Evolutionary conservation across 2,329 filamentous ascomycete genomes (phyloP).

Genomic region (Cladophialophora bantiana): DNA sequence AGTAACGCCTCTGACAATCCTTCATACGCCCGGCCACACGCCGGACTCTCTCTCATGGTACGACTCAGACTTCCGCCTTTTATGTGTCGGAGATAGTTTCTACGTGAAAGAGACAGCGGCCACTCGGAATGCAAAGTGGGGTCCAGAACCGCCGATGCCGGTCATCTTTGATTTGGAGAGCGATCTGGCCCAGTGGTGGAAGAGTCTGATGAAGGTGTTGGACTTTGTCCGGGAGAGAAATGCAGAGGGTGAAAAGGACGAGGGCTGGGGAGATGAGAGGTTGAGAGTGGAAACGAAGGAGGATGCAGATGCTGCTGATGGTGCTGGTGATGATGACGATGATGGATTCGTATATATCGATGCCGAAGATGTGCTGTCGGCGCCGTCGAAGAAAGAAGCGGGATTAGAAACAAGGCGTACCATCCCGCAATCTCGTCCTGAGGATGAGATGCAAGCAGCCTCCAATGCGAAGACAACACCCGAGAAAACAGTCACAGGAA

Average conservation of each 20-base stretch:
- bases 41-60: constrained; percentile 40
- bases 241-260: constrained; percentile 6
- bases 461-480: background rate
- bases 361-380: background rate
- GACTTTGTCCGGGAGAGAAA: constrained; percentile 29
- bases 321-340: constrained; percentile 2
- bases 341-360: constrained; percentile 13
- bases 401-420: background rate
- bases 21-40: constrained; percentile 39
- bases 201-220: constrained; percentile 27
- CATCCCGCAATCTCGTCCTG: background rate
- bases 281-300: background rate
- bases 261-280: background rate
- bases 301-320: background rate
- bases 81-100: constrained; percentile 40
- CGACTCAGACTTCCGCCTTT: constrained; percentile 28
- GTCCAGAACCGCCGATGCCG: constrained; percentile 35
- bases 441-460: background rate
- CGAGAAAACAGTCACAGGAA: background rate
- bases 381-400: background rate
- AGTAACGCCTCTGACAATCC: constrained; percentile 26
- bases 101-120: constrained; percentile 33
- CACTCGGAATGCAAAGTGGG: constrained; percentile 32
- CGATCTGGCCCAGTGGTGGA: constrained; percentile 29
- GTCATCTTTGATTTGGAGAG: constrained; percentile 35